Conservation (phyloP, 2,329 filamentous ascomycete species). For the Ascochyta fabae region DNA sequence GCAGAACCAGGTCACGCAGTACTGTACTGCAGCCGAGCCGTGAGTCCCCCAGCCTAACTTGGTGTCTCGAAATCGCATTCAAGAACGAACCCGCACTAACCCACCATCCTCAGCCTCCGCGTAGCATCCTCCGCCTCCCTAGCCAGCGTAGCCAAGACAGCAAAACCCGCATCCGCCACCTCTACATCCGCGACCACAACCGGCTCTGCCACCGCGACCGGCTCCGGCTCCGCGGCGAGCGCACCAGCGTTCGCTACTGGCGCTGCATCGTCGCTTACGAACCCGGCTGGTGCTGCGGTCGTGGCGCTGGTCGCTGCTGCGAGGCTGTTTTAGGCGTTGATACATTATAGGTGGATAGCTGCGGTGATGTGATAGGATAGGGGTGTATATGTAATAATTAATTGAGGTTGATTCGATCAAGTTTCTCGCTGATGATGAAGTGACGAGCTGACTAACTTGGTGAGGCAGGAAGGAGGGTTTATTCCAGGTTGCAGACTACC, state of each 20-base stretch:
- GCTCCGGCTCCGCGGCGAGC: slow-evolving; percentile 14
- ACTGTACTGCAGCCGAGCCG: slow-evolving; percentile 53
- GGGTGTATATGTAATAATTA: slow-evolving; percentile 8
- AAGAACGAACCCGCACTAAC: not conserved
- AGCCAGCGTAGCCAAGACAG: slow-evolving; percentile 29
- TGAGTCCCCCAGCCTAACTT: slow-evolving; percentile 30
- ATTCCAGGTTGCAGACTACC: no score
- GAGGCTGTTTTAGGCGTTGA: slow-evolving; percentile 24
- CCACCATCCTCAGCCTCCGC: slow-evolving; percentile 17
- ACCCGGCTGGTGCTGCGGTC: slow-evolving; percentile 33
- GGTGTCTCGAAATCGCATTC: not conserved
- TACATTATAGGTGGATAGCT: not conserved
- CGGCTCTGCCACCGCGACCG: slow-evolving; percentile 9
- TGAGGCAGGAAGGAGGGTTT: no score
- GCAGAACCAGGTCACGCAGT: slow-evolving; percentile 45
- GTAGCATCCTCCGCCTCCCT: slow-evolving; percentile 28
- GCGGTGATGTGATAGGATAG: not conserved
- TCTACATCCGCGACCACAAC: slow-evolving; percentile 12
- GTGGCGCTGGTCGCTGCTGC: slow-evolving; percentile 30
- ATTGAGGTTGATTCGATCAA: not conserved
- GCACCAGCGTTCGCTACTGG: slow-evolving; percentile 29
- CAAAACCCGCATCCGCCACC: slow-evolving; percentile 16
- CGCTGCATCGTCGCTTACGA: slow-evolving; percentile 14
- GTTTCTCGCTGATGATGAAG: not conserved
- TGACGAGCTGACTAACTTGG: not conserved